These are phyloP conservation scores for Zanthoxylum bungeanum DNA, from an alignment of 345 rosid genomes.

Conservation along the genomic window DNA sequence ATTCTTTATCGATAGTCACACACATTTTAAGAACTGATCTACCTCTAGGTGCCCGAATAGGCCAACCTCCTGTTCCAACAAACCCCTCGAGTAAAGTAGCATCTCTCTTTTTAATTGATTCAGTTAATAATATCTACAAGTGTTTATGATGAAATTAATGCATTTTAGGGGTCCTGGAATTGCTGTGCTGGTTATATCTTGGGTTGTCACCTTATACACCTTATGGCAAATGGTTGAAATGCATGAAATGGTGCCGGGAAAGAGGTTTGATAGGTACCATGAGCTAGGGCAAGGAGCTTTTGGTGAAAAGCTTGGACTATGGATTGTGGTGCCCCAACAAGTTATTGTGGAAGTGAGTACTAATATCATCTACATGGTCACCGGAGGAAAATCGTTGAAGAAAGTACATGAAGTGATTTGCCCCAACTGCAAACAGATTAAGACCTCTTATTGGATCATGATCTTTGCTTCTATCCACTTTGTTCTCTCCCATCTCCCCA, in stretches of 20 bases:
- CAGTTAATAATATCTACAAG: not conserved
- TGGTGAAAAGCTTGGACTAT: constrained; percentile 76
- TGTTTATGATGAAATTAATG: not conserved
- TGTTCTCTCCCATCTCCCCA: constrained; percentile 69
- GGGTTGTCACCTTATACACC: constrained; percentile 73
- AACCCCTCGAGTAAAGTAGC: no score
- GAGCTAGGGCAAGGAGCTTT: constrained; percentile 75
- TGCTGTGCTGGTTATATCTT: constrained; percentile 44
- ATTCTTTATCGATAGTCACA: no score
- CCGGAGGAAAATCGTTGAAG: constrained; percentile 77
- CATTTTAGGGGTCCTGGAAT: constrained; percentile 71
- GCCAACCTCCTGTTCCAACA: no score
- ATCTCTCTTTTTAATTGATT: not conserved
- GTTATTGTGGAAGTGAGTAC: constrained; percentile 64
- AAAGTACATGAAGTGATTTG: constrained; percentile 59
- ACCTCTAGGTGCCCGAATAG: no score
- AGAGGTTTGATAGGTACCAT: constrained; percentile 74
- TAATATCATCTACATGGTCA: constrained; percentile 76
- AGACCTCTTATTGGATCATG: constrained; percentile 56
- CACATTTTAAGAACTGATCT: no score
- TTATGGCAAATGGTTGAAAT: constrained; percentile 93
- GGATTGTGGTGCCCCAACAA: constrained; percentile 83
- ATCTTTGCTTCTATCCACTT: constrained; percentile 72
- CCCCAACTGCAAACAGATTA: constrained; percentile 44
- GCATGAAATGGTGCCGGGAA: constrained; percentile 83